A percentile compares a stretch with the other conserved stretches of the same genome.
Evolutionary conservation across 2,329 filamentous ascomycete species (phyloP).

Genomic region (Aspergillus chevalieri): DNA sequence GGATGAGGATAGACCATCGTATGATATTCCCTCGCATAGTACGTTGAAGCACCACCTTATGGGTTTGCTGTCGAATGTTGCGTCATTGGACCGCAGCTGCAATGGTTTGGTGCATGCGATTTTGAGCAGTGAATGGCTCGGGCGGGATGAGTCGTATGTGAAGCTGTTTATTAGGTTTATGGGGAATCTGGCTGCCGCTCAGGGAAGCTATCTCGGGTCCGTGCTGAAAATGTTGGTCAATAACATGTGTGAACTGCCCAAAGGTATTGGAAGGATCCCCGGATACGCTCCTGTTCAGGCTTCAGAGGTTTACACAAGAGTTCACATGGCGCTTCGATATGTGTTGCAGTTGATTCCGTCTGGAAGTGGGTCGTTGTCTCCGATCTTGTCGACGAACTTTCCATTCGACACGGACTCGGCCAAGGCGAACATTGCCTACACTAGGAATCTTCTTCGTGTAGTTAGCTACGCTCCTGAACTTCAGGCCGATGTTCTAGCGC

Average conservation of each 20-base stretch:
- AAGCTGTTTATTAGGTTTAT: conserved; percentile 52
- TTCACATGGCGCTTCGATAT: conserved; percentile 70
- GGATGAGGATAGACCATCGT: conserved; percentile 26
- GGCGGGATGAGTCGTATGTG: conserved; percentile 55
- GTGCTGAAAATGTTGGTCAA: conserved; percentile 76
- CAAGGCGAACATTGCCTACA: conserved; percentile 77
- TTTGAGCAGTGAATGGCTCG: conserved; percentile 56
- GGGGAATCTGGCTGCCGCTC: conserved; percentile 67
- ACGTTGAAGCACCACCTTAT: conserved; percentile 54
- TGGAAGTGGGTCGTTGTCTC: conserved; percentile 63
- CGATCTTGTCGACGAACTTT: conserved; percentile 62
- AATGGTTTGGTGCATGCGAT: conserved; percentile 54
- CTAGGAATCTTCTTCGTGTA: conserved; percentile 73
- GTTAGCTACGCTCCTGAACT: conserved; percentile 72
- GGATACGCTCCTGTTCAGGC: conserved; percentile 55
- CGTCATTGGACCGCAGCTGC: conserved; percentile 51
- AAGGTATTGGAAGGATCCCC: conserved; percentile 47
- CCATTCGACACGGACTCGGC: conserved; percentile 71
- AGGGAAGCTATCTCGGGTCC: conserved; percentile 67
- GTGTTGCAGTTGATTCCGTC: conserved; percentile 77
- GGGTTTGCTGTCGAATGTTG: conserved; percentile 53
- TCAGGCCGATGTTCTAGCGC: conserved; percentile 70
- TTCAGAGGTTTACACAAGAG: conserved; percentile 61
- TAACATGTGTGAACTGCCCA: conserved; percentile 62
- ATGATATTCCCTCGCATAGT: conserved; percentile 46